These are phyloP conservation scores for Dipodascopsis uninucleata DNA, from an alignment of 805 yeast genomes.

Conservation along the genomic window DNA sequence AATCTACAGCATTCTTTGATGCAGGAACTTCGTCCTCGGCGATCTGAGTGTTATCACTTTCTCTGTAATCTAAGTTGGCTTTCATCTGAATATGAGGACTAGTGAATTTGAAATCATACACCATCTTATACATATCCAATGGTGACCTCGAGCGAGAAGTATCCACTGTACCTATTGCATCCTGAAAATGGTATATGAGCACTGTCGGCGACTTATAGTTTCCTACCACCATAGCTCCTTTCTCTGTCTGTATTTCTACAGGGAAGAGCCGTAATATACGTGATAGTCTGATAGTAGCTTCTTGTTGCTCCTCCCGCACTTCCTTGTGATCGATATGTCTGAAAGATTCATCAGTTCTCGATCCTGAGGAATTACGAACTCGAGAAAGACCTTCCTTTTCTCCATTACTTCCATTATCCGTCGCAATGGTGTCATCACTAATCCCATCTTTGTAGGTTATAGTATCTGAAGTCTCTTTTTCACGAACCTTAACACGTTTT, in stretches of 20 bases:
- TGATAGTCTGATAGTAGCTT: constrained; percentile 8
- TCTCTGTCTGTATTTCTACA: constrained; percentile 52
- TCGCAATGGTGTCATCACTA: too few relatives aligned
- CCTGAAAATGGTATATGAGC: constrained; percentile 55
- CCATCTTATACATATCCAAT: constrained; percentile 55
- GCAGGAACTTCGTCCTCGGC: constrained; percentile 1
- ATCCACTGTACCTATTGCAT: constrained; percentile 58
- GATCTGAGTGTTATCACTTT: constrained; percentile 6
- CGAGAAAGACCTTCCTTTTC: too few relatives aligned
- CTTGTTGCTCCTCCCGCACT: too few relatives aligned
- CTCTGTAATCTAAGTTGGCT: constrained; percentile 66
- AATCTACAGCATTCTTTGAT: background rate
- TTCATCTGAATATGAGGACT: constrained; percentile 58
- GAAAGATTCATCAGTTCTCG: too few relatives aligned
- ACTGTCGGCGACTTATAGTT: constrained; percentile 74
- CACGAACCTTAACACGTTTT: too few relatives aligned
- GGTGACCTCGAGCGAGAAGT: constrained; percentile 40
- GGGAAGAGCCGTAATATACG: constrained; percentile 49
- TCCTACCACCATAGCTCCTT: constrained; percentile 76
- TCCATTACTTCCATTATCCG: too few relatives aligned
- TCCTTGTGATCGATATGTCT: too few relatives aligned
- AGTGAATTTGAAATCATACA: constrained; percentile 45
- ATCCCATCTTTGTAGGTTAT: too few relatives aligned
- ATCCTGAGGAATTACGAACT: too few relatives aligned
- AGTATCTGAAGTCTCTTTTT: too few relatives aligned